Percentiles rank a stretch among this genome's conserved stretches.
phyloP scores from a whole-genome alignment of 345 rosid species.

The Bruguiera parviflora region DNA sequence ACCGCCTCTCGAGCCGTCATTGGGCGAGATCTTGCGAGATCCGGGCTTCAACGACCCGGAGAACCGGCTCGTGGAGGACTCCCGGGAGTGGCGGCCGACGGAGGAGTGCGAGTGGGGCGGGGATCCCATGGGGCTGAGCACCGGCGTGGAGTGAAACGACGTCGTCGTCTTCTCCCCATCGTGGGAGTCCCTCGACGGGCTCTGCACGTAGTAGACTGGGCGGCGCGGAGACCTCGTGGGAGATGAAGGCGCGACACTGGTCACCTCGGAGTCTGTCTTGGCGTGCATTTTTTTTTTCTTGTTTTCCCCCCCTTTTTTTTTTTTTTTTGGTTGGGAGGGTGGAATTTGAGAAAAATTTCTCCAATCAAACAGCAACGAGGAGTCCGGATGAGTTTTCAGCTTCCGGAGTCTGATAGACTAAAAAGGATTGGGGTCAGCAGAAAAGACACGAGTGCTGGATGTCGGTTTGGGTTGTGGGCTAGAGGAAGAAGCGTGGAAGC shows the following conservation, averaged over 20 bases:
- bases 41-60: conserved; percentile 90
- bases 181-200: conserved; percentile 93
- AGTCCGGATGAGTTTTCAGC: no score
- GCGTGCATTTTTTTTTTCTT: conserved; percentile 57
- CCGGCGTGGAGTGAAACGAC: conserved; percentile 95
- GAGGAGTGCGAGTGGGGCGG: conserved; percentile 96
- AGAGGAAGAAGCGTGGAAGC: no score
- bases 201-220: conserved; percentile 88
- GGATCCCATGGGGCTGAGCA: conserved; percentile 79
- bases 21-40: conserved; percentile 82
- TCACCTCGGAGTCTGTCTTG: conserved; percentile 98
- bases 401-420: no score
- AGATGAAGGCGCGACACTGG: conserved; percentile 82
- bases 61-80: conserved; percentile 85
- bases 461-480: not conserved
- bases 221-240: conserved; percentile 90
- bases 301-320: no score
- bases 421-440: no score
- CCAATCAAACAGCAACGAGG: no score
- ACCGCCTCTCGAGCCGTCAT: conserved; percentile 47
- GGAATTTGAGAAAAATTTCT: no score
- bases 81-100: conserved; percentile 82
- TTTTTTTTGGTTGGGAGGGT: no score
- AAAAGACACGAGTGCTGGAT: no score
- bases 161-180: conserved; percentile 96